Percentiles rank a stretch among this genome's conserved stretches.
Conservation (phyloP, 495 filamentous ascomycete species). For the Mytilinidion resinicola region DNA sequence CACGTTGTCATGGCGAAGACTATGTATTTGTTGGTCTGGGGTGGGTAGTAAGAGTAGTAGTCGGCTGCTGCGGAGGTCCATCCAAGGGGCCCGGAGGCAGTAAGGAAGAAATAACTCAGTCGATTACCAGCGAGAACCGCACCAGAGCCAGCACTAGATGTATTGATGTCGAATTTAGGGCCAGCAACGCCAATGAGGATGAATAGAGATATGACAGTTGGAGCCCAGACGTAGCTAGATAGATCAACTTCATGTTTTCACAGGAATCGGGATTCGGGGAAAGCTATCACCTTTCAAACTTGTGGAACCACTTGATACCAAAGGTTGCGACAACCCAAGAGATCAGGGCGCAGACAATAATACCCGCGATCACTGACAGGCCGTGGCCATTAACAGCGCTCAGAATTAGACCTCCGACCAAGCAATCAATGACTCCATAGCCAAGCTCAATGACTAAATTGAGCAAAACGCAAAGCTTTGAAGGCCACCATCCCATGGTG, state of each 20-base stretch:
- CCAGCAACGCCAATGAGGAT: slow-evolving; percentile 27
- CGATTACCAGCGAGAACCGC: slow-evolving; percentile 18
- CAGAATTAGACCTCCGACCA: slow-evolving; percentile 49
- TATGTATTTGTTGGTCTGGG: slow-evolving; percentile 11
- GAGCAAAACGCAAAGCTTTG: slow-evolving; percentile 24
- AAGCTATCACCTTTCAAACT: slow-evolving; percentile 20
- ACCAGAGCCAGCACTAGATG: slow-evolving; percentile 15
- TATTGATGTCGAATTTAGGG: slow-evolving; percentile 23
- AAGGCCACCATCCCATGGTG: slow-evolving; percentile 27
- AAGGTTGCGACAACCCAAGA: slow-evolving; percentile 25
- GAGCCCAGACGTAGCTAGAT: slow-evolving; percentile 17
- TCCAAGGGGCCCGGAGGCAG: slow-evolving; percentile 17
- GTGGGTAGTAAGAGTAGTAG: slow-evolving; percentile 28
- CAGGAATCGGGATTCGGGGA: not conserved
- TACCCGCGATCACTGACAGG: slow-evolving; percentile 26
- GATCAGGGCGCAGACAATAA: slow-evolving; percentile 24
- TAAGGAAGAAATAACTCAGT: slow-evolving; percentile 27
- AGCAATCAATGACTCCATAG: slow-evolving; percentile 20
- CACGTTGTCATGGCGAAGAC: slow-evolving; percentile 17
- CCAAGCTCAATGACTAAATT: slow-evolving; percentile 27
- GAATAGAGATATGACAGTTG: slow-evolving; percentile 24
- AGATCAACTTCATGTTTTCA: not conserved
- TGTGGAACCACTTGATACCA: slow-evolving; percentile 26
- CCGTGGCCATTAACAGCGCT: slow-evolving; percentile 38
- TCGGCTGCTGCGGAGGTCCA: slow-evolving; percentile 25